Evolutionary conservation across 257 asterid genomes (phyloP).

Genomic region (Ligustrum vulgare): DNA sequence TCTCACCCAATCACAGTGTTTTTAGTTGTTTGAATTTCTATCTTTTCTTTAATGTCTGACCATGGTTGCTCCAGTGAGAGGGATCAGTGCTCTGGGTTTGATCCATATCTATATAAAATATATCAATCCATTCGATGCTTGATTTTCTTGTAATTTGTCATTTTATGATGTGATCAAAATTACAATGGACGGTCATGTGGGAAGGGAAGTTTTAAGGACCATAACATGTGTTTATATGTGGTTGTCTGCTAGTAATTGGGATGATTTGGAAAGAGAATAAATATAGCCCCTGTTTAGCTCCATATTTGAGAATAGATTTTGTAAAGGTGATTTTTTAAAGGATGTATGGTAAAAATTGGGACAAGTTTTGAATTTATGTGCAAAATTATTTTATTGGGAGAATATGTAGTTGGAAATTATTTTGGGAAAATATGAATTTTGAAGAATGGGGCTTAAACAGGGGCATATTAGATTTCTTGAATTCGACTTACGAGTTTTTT

Average conservation of each 20-base stretch:
- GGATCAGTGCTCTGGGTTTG: neutral
- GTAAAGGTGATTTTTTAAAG: too few species aligned
- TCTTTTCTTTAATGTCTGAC: neutral
- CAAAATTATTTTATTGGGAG: too few species aligned
- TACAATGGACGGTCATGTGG: neutral
- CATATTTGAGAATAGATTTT: too few species aligned
- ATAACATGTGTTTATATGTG: neutral
- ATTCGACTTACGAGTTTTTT: neutral
- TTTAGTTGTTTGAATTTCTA: neutral
- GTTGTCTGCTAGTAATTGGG: neutral
- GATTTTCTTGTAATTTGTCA: neutral
- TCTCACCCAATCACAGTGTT: neutral
- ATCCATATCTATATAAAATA: neutral
- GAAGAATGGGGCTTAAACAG: too few species aligned
- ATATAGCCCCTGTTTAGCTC: too few species aligned
- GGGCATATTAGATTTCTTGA: neutral
- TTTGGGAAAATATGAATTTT: too few species aligned
- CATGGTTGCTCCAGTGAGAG: conserved; percentile 12
- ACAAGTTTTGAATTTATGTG: too few species aligned
- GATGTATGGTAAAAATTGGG: too few species aligned
- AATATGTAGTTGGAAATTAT: too few species aligned
- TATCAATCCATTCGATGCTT: neutral
- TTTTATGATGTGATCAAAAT: neutral
- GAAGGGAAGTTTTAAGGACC: neutral
- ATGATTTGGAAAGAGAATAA: neutral